These are phyloP conservation scores for Toxicodendron radicans DNA, from an alignment of 345 rosid genomes.

Conservation along the genomic window DNA sequence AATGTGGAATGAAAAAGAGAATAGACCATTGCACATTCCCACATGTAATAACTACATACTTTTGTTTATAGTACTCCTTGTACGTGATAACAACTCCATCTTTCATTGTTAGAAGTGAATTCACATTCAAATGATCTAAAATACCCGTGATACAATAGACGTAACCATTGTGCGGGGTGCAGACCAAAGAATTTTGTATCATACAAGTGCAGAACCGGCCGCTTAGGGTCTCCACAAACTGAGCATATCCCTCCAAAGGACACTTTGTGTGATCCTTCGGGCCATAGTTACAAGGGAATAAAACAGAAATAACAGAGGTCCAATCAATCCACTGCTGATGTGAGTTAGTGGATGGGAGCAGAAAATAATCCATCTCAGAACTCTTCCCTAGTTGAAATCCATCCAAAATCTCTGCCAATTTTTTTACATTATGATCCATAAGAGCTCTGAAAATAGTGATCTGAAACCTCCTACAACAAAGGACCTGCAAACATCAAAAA, in stretches of 20 bases:
- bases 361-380: slow-evolving; percentile 55
- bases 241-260: slow-evolving; percentile 28
- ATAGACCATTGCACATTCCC: not conserved
- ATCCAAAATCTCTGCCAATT: slow-evolving; percentile 36
- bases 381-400: slow-evolving; percentile 28
- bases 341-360: slow-evolving; percentile 48
- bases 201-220: slow-evolving; percentile 53
- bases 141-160: slow-evolving; percentile 56
- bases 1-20: not conserved
- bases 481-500: slow-evolving; percentile 44
- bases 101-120: slow-evolving; percentile 46
- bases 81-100: slow-evolving; percentile 47
- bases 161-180: slow-evolving; percentile 69
- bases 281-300: slow-evolving; percentile 25
- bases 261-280: slow-evolving; percentile 31
- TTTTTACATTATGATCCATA: slow-evolving; percentile 40
- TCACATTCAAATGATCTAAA: slow-evolving; percentile 46
- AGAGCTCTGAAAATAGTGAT: slow-evolving; percentile 60
- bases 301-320: slow-evolving; percentile 46
- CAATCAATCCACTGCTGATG: slow-evolving; percentile 46
- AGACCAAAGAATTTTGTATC: slow-evolving; percentile 60
- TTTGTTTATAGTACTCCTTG: slow-evolving; percentile 47
- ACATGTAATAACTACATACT: slow-evolving; percentile 34
- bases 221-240: slow-evolving; percentile 42
- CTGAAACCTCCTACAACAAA: slow-evolving; percentile 67